Evolutionary conservation across 1,284 basidiomycete species (phyloP).

Genomic region (Pterula multifida): DNA sequence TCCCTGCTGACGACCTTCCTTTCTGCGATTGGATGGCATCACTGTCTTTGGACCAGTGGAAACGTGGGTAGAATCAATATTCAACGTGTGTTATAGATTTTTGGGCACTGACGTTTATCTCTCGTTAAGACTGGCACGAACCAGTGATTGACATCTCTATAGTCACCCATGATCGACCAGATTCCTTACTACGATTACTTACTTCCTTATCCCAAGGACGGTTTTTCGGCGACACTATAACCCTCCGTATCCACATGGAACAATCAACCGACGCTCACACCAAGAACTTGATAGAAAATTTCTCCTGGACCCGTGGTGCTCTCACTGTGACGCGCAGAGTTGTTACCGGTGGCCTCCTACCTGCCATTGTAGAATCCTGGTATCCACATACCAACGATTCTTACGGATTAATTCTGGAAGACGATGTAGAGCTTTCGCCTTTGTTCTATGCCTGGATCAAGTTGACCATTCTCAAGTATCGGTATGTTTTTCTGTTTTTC

Average conservation of each 20-base stretch:
- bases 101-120: background rate
- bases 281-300: slow-evolving; percentile 32
- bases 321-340: slow-evolving; percentile 57
- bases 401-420: slow-evolving; percentile 71
- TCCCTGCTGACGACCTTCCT: slow-evolving; percentile 40
- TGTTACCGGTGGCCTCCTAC: slow-evolving; percentile 62
- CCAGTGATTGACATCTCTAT: slow-evolving; percentile 59
- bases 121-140: slow-evolving; percentile 52
- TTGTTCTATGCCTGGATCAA: slow-evolving; percentile 78
- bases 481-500: slow-evolving; percentile 26
- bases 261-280: slow-evolving; percentile 59
- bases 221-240: slow-evolving; percentile 57
- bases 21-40: slow-evolving; percentile 57
- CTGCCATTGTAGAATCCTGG: slow-evolving; percentile 79
- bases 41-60: slow-evolving; percentile 41
- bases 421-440: slow-evolving; percentile 74
- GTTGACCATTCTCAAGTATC: slow-evolving; percentile 60
- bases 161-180: slow-evolving; percentile 65
- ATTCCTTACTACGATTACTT: slow-evolving; percentile 58
- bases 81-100: background rate
- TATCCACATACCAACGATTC: slow-evolving; percentile 62
- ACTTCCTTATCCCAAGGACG: slow-evolving; percentile 43
- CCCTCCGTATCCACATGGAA: slow-evolving; percentile 62
- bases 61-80: too few species aligned
- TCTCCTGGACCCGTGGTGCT: slow-evolving; percentile 48